phyloP scores from a whole-genome alignment of 2,329 filamentous ascomycete species.

The Didymella sp. region DNA sequence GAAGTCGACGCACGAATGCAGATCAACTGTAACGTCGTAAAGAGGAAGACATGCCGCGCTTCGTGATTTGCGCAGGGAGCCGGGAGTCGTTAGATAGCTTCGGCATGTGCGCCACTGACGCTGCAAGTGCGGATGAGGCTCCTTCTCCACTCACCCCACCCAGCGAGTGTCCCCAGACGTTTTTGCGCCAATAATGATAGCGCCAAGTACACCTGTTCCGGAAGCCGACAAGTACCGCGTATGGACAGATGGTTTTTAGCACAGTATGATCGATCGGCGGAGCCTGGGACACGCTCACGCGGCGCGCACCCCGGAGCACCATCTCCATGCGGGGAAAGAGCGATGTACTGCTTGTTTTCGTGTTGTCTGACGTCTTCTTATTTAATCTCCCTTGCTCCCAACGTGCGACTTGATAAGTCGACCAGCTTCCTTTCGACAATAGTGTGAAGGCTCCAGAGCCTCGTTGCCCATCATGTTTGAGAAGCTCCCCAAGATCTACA shows the following conservation, averaged over 20 bases:
- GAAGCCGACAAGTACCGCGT: background rate
- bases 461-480: conserved; percentile 32
- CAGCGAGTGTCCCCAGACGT: conserved; percentile 2
- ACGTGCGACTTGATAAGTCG: background rate
- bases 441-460: conserved; percentile 19
- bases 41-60: background rate
- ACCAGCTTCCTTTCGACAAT: conserved; percentile 8
- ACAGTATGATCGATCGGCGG: conserved; percentile 6
- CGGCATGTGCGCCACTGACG: conserved; percentile 16
- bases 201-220: conserved; percentile 1
- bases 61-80: conserved; percentile 13
- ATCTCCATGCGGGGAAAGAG: conserved; percentile 9
- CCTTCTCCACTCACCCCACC: conserved; percentile 7
- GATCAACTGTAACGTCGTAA: background rate
- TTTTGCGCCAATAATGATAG: conserved; percentile 10
- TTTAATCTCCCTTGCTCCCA: background rate
- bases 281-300: background rate
- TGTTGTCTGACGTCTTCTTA: conserved; percentile 4
- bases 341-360: conserved; percentile 1
- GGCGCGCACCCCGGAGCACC: conserved; percentile 1
- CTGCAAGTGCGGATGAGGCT: conserved; percentile 16
- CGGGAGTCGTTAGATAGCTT: conserved; percentile 10
- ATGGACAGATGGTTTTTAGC: background rate
- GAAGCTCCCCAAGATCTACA: conserved; percentile 60
- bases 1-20: background rate